Percentiles rank a stretch among this genome's conserved stretches.
Evolutionary conservation across 78 protist genomes (phyloP).

Genomic region (Cavenderia fasciculata): DNA sequence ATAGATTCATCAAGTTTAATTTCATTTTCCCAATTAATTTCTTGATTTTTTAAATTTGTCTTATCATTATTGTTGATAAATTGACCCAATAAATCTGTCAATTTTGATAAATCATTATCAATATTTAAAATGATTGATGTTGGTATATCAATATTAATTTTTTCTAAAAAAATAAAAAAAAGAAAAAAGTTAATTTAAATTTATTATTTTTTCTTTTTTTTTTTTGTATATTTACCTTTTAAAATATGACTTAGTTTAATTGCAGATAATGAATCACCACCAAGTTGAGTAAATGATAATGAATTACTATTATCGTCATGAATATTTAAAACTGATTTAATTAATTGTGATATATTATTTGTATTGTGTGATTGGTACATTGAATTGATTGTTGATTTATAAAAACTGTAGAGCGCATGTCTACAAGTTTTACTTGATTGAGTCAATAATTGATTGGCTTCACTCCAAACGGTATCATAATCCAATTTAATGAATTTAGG

Average conservation of each 20-base stretch:
- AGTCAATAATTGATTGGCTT: conserved; percentile 11
- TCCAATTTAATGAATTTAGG: conserved; percentile 23
- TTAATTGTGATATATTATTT: no score
- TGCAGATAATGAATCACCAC: conserved; percentile 46
- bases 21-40: conserved; percentile 21
- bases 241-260: not conserved
- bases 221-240: not conserved
- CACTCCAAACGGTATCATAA: not conserved
- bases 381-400: not conserved
- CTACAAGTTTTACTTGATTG: conserved; percentile 5
- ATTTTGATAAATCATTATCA: not conserved
- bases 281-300: conserved; percentile 33
- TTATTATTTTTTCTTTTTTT: no score
- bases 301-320: no score
- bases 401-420: not conserved
- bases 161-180: no score
- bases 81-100: not conserved
- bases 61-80: no score
- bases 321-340: no score
- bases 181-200: no score
- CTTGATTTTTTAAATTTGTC: no score
- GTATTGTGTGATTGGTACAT: no score
- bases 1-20: not conserved
- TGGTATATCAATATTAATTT: not conserved
- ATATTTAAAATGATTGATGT: not conserved